Conservation (phyloP, 177 flowering plant species). For the Vitis hybrid region DNA sequence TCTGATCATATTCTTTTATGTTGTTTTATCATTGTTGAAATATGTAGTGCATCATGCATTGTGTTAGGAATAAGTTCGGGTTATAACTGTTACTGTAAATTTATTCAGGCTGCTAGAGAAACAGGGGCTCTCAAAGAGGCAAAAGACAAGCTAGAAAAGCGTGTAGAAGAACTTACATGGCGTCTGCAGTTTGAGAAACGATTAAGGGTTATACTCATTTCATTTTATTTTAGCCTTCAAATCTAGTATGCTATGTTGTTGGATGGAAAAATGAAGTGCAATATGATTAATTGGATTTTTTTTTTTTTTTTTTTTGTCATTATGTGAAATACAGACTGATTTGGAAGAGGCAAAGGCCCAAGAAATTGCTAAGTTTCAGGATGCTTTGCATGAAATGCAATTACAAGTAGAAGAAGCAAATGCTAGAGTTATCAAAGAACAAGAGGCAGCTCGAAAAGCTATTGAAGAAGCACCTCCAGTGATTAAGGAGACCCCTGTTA, state of each 20-base stretch:
- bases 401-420: conserved; percentile 84
- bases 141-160: conserved; percentile 90
- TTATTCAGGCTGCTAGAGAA: conserved; percentile 80
- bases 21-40: background rate
- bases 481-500: conserved; percentile 82
- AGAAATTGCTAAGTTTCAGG: conserved; percentile 75
- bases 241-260: background rate
- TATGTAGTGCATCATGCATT: background rate
- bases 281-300: background rate
- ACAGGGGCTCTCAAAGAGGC: conserved; percentile 96
- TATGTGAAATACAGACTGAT: conserved; percentile 59
- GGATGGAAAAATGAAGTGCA: background rate
- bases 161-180: conserved; percentile 95
- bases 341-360: conserved; percentile 84
- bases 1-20: conserved; percentile 25
- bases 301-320: background rate
- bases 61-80: background rate
- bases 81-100: conserved; percentile 10
- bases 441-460: conserved; percentile 88
- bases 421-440: conserved; percentile 58
- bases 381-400: conserved; percentile 72
- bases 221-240: background rate
- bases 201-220: conserved; percentile 46
- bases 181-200: conserved; percentile 86
- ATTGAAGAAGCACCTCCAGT: conserved; percentile 96